Evolutionary conservation across 805 yeast species (phyloP).

Genomic region (Wickerhamiella occidentalis): DNA sequence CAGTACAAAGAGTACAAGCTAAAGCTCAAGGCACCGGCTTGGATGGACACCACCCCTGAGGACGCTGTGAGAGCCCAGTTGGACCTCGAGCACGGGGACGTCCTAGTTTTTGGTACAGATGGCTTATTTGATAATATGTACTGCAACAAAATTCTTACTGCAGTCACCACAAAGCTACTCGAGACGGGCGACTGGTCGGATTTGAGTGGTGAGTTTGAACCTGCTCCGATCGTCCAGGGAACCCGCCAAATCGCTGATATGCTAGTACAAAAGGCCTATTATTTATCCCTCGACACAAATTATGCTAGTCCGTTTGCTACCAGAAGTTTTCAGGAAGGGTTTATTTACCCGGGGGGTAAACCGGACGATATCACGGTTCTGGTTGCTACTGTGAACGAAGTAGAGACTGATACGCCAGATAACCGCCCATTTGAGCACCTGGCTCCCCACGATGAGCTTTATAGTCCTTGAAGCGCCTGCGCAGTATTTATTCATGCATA

Average conservation of each 20-base stretch:
- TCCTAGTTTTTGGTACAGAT: slow-evolving; percentile 80
- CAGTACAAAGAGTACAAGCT: slow-evolving; percentile 2
- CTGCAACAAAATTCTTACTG: slow-evolving; percentile 57
- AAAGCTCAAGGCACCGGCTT: slow-evolving; percentile 10
- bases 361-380: slow-evolving; percentile 89
- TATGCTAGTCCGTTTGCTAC: slow-evolving; percentile 78
- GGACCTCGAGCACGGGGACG: slow-evolving; percentile 56
- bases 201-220: slow-evolving; percentile 18
- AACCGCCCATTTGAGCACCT: neutral
- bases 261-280: slow-evolving; percentile 56
- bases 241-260: slow-evolving; percentile 38
- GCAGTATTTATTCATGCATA: neutral
- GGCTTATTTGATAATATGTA: slow-evolving; percentile 83
- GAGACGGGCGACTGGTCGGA: slow-evolving; percentile 27
- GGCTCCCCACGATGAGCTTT: neutral
- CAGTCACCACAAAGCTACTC: slow-evolving; percentile 44
- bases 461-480: neutral
- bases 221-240: slow-evolving; percentile 22
- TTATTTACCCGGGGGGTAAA: slow-evolving; percentile 76
- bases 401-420: slow-evolving; percentile 3
- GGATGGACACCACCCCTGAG: slow-evolving; percentile 54
- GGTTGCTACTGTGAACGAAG: slow-evolving; percentile 42
- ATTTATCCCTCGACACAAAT: slow-evolving; percentile 56
- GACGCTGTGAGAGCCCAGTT: slow-evolving; percentile 57
- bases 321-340: slow-evolving; percentile 53